phyloP scores from a whole-genome alignment of 2,329 filamentous ascomycete genomes.

The Malbranchea cinnamomea region DNA sequence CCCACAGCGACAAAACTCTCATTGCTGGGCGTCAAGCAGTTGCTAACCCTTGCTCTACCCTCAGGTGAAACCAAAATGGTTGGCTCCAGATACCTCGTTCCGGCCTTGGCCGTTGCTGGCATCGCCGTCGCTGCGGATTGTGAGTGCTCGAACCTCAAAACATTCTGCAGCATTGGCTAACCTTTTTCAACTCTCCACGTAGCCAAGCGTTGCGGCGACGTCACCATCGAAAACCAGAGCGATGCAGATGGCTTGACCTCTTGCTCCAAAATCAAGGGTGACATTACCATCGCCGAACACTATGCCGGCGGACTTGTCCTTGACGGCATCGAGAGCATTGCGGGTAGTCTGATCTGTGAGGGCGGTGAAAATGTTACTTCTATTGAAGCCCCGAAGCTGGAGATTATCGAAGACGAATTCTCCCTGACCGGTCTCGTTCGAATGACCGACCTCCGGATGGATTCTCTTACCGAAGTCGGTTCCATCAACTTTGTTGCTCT shows the following conservation, averaged over 20 bases:
- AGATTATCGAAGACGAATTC: constrained; percentile 55
- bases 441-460: constrained; percentile 54
- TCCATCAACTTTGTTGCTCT: constrained; percentile 59
- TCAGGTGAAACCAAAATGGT: constrained; percentile 28
- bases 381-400: constrained; percentile 47
- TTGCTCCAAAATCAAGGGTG: constrained; percentile 57
- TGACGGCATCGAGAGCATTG: constrained; percentile 45
- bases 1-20: too few relatives aligned
- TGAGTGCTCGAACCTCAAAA: constrained; percentile 16
- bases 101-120: constrained; percentile 39
- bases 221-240: constrained; percentile 43
- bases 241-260: constrained; percentile 46
- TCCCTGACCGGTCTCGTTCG: constrained; percentile 51
- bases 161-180: background rate
- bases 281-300: constrained; percentile 46
- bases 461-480: constrained; percentile 48
- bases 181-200: background rate
- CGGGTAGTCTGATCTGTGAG: constrained; percentile 37
- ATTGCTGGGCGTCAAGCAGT: too few relatives aligned
- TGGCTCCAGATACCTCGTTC: constrained; percentile 40
- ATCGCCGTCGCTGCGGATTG: constrained; percentile 33
- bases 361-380: constrained; percentile 47
- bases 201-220: constrained; percentile 12
- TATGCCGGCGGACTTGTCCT: constrained; percentile 47
- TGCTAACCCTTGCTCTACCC: constrained; percentile 9